phyloP scores from a whole-genome alignment of 441 rosid species.

The Euphorbia celastroides region DNA sequence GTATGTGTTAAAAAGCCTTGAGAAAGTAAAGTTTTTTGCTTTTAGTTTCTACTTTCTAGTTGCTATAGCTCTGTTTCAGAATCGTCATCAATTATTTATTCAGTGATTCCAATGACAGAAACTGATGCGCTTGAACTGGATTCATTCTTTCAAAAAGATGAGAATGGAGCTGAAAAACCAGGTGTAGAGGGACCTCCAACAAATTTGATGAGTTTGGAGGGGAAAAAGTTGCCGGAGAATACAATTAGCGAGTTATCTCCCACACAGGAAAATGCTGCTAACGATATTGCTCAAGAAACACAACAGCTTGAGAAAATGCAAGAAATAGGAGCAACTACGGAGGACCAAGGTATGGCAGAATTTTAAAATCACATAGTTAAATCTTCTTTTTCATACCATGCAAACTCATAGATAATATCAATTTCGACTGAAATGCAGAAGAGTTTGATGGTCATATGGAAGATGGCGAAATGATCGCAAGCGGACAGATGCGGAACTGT shows the following conservation, averaged over 20 bases:
- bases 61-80: too few species aligned
- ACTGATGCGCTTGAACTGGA: conserved; percentile 15
- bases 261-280: background rate
- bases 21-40: background rate
- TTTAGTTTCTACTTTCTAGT: too few species aligned
- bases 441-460: too few species aligned
- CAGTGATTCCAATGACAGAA: conserved; percentile 19
- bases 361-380: too few species aligned
- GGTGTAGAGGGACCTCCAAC: background rate
- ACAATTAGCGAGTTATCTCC: too few species aligned
- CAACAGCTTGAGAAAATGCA: background rate
- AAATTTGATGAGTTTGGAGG: background rate
- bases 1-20: conserved; percentile 16
- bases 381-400: too few species aligned
- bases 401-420: too few species aligned
- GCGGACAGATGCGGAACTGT: too few species aligned
- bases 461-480: too few species aligned
- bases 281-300: background rate
- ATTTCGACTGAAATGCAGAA: too few species aligned
- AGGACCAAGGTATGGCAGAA: conserved; percentile 20
- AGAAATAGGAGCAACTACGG: background rate
- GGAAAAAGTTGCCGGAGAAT: too few species aligned
- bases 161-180: conserved; percentile 10
- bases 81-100: background rate
- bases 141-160: conserved; percentile 14